A percentile compares a stretch with the other conserved stretches of the same genome.
phyloP scores from a whole-genome alignment of 2,329 filamentous ascomycete species.

The Cucurbitaria berberidis region DNA sequence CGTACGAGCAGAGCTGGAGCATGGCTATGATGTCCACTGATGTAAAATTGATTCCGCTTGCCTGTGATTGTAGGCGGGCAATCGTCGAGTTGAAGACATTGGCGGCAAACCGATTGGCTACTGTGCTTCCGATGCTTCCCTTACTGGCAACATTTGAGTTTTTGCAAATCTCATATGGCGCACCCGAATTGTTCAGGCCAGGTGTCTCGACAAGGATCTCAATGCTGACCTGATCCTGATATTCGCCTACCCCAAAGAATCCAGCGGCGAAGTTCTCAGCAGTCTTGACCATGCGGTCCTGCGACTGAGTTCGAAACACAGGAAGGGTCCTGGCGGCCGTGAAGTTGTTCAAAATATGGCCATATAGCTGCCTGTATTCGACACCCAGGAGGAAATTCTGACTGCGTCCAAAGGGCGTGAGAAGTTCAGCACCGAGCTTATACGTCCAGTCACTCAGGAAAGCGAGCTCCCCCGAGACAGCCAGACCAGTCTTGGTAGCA shows the following conservation, averaged over 20 bases:
- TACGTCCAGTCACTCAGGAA: constrained; percentile 38
- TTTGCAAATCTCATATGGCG: constrained; percentile 37
- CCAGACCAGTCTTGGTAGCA: constrained; percentile 31
- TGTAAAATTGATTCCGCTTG: constrained; percentile 37
- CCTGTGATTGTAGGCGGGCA: constrained; percentile 36
- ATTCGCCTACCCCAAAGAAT: constrained; percentile 42
- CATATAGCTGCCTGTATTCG: constrained; percentile 51
- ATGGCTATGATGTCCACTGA: constrained; percentile 48
- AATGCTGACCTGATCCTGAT: constrained; percentile 35
- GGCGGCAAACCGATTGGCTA: constrained; percentile 29
- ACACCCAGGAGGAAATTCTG: constrained; percentile 52
- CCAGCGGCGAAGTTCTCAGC: constrained; percentile 42
- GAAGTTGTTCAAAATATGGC: constrained; percentile 54
- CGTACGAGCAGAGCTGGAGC: constrained; percentile 48
- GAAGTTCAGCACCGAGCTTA: constrained; percentile 38
- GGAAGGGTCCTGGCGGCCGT: constrained; percentile 46
- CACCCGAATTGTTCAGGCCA: constrained; percentile 38
- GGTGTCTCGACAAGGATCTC: constrained; percentile 37
- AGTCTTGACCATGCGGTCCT: constrained; percentile 44
- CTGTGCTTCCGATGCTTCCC: constrained; percentile 35
- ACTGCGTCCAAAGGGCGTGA: constrained; percentile 39
- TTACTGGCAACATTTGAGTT: constrained; percentile 36
- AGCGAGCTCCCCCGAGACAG: constrained; percentile 34
- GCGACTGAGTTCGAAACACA: constrained; percentile 43
- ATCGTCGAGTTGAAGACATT: constrained; percentile 39